Conservation (phyloP, 805 yeast genomes). For the Cephaloascus fragrans region DNA sequence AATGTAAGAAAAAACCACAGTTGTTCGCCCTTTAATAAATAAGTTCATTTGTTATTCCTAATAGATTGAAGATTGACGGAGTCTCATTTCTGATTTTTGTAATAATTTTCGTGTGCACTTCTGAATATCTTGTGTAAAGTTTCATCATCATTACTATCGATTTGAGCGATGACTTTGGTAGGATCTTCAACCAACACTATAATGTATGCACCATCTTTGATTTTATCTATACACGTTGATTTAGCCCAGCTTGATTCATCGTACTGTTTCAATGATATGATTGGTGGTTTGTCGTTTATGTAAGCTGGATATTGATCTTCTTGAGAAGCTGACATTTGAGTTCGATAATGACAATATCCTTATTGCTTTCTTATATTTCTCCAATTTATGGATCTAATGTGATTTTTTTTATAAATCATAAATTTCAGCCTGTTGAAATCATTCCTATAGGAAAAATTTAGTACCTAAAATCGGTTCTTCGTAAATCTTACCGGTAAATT, state of each 20-base stretch:
- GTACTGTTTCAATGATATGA: conserved; percentile 32
- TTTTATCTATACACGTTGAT: conserved; percentile 39
- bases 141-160: conserved; percentile 24
- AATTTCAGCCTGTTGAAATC: too few species aligned
- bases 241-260: conserved; percentile 45
- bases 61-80: background rate
- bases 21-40: too few species aligned
- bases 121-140: conserved; percentile 32
- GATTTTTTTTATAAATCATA: too few species aligned
- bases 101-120: conserved; percentile 29
- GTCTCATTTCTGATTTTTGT: background rate
- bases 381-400: too few species aligned
- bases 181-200: conserved; percentile 38
- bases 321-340: too few species aligned
- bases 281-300: conserved; percentile 36
- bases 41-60: background rate
- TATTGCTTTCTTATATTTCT: too few species aligned
- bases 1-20: too few species aligned
- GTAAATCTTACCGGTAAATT: too few species aligned
- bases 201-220: conserved; percentile 20
- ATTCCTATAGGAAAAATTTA: too few species aligned
- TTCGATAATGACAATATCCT: too few species aligned
- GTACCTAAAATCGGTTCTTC: too few species aligned
- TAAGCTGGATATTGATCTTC: conserved; percentile 25
- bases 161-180: conserved; percentile 29